Evolutionary conservation across 1,284 basidiomycete species (phyloP), one percentile per base, ranked within the genome.

Genomic region (Ustilago nuda): DNA sequence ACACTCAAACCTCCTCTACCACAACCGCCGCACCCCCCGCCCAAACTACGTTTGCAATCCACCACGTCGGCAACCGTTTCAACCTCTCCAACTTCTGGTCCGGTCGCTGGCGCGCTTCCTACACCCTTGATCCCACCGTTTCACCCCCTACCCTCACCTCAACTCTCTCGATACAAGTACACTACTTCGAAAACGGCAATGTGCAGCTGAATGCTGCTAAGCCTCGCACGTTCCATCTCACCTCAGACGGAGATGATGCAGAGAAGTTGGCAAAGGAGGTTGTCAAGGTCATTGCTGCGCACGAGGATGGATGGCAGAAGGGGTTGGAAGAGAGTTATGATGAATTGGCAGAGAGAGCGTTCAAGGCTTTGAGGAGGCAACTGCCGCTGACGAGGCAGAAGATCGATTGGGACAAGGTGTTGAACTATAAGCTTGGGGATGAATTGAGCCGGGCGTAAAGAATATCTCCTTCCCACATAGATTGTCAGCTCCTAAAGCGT

Each of bases 101-200:
- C 27, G 82, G 80, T 35, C 80, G 78, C 1, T 84, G 82, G 82
- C 74, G 82, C 2, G 73, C 82, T 4, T 81, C 81, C 13, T 83
- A 83, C 59, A 56, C 59, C 1, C 59, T 80, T 35, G 73, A 82
- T 52, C 56, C 69, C 0, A 13, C 43, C n/a, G 27, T 65, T 8
- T 33, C 48, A 30, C 48, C 48, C 23, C 1, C 27, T 2, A 56
- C 66, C 0, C 54, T 77, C 11, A 61, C 64, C 1, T 46, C 54
- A 6, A 48, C 58, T 8, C 64, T 85, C 30, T 60, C 61, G 0
- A 61, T 85, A 0, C 78, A 82, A 27, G 77, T 84, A 13, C 84
- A 85, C 74, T 85, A 85, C 72, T 85, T 82, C 66, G 84, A 85
- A 56, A 82, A 85, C 52, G 84, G 84, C 27, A 85, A 85, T 43